Conservation (phyloP, 495 filamentous ascomycete species). For the Daldinia decipiens region DNA sequence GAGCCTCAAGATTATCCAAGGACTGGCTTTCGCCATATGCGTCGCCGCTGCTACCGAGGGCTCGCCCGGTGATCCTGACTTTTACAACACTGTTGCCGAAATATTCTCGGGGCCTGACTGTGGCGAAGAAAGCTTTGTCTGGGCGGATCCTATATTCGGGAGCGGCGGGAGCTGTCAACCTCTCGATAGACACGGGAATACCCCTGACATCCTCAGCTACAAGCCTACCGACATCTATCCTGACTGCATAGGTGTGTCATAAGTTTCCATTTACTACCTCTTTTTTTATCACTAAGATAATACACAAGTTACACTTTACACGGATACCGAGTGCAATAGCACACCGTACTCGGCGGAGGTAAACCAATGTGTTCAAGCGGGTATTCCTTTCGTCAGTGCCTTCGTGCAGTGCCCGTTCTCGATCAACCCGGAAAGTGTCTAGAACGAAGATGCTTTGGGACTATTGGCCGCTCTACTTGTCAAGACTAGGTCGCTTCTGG, state of each 20-base stretch:
- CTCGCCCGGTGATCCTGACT: slow-evolving; percentile 31
- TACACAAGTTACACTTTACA: slow-evolving; percentile 28
- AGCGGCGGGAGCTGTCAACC: slow-evolving; percentile 35
- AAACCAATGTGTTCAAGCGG: slow-evolving; percentile 34
- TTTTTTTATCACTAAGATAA: neutral
- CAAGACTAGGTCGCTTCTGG: neutral
- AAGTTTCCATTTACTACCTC: neutral
- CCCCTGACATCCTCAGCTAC: slow-evolving; percentile 39
- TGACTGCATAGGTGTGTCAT: slow-evolving; percentile 25
- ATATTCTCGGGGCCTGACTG: slow-evolving; percentile 35
- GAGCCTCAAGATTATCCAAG: slow-evolving; percentile 13
- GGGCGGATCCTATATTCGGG: slow-evolving; percentile 38
- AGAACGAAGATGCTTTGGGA: neutral
- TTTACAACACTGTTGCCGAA: slow-evolving; percentile 35
- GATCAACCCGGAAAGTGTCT: neutral
- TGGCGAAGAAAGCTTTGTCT: slow-evolving; percentile 27
- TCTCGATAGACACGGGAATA: slow-evolving; percentile 36
- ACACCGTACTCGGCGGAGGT: slow-evolving; percentile 24
- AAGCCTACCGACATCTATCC: slow-evolving; percentile 32
- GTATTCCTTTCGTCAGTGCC: slow-evolving; percentile 36
- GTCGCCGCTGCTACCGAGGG: neutral
- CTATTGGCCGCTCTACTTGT: neutral
- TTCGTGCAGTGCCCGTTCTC: slow-evolving; percentile 38
- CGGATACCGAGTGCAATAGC: slow-evolving; percentile 32
- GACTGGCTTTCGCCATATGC: slow-evolving; percentile 3